Evolutionary conservation across 148 eudicot species (phyloP), one percentile per base, ranked within the genome.

Genomic region (Drosera capensis): DNA sequence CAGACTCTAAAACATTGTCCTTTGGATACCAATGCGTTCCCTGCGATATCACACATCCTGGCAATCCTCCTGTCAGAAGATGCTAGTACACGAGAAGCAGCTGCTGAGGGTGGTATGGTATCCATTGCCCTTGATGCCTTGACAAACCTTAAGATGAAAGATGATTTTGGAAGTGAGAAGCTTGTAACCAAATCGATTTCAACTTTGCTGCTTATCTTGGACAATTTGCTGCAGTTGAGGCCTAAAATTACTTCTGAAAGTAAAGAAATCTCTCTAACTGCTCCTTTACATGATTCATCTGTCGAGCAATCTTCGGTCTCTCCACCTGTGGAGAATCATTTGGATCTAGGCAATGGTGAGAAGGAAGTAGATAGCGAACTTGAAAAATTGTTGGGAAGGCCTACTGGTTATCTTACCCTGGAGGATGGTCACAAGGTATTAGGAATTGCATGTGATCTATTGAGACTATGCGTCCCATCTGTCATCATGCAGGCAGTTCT

Each of bases 401-500:
- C 92, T 26, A 84, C 95, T 34, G 99, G 95, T 24, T 75, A 64
- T 71, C 71, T 90, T 62, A 78, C 85, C 22, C 38, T 75, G 52
- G 93, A 84, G 45, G 99, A 90, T 70, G 62, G 95, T 66, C 64
- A 51, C 16, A 73, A 60, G 39, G 74, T 90, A 20, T 56, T 90
- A 37, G 55, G 35, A 38, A 64, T 90, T 53, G 72, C 81, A 20
- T 90, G 93, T 66, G 95, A 90, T 59, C 62, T 90, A 59, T 65
- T 84, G 34, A 85, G 76, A 57, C 73, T 57, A 50, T 80, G 71
- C 52, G 95, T 76, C 31, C 87, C 93, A 13, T 73, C 87, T 7
- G 58, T 80, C 44, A 68, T 80, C 48, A 90, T 90, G 99, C 99
- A 90, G 70, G 99, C 99, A 14, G 87, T 75, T 59, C 55, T 90